Evolutionary conservation across 2,329 filamentous ascomycete species (phyloP).

Genomic region (Zymoseptoria crescenta): DNA sequence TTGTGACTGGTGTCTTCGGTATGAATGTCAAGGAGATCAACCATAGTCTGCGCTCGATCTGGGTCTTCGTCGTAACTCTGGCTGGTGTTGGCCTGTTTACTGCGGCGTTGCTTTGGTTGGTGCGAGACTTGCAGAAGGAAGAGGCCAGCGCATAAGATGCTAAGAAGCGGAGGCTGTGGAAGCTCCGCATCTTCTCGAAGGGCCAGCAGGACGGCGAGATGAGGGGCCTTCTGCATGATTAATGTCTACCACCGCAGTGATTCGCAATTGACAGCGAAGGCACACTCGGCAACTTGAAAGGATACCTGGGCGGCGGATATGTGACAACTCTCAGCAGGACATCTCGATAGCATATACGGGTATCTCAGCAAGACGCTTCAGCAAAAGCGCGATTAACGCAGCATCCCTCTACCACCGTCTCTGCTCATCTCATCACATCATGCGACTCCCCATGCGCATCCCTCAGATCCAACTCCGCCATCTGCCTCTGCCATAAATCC

Average conservation of each 20-base stretch:
- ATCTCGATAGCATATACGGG: neutral
- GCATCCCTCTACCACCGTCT: neutral
- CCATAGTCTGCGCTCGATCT: conserved; percentile 1
- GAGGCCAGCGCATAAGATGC: too few relatives aligned
- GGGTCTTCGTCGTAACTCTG: neutral
- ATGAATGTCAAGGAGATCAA: conserved; percentile 22
- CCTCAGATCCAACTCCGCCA: conserved; percentile 23
- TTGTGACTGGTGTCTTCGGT: conserved; percentile 18
- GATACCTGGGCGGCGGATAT: neutral
- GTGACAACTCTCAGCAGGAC: neutral
- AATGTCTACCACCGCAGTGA: too few relatives aligned
- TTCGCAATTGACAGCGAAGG: too few relatives aligned
- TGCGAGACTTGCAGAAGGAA: neutral
- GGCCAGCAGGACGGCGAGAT: too few relatives aligned
- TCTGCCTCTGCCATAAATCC: conserved; percentile 22
- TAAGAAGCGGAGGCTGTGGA: neutral
- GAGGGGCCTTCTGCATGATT: too few relatives aligned
- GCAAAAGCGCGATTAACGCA: neutral
- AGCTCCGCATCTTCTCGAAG: too few relatives aligned
- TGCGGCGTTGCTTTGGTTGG: neutral
- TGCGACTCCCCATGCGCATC: conserved; percentile 20
- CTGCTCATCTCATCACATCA: conserved; percentile 1
- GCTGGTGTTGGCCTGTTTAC: neutral
- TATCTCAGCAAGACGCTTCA: neutral
- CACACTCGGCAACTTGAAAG: neutral